A percentile compares a stretch with the other conserved stretches of the same genome.
phyloP scores from a whole-genome alignment of 441 rosid species.

The Melastoma candidum region DNA sequence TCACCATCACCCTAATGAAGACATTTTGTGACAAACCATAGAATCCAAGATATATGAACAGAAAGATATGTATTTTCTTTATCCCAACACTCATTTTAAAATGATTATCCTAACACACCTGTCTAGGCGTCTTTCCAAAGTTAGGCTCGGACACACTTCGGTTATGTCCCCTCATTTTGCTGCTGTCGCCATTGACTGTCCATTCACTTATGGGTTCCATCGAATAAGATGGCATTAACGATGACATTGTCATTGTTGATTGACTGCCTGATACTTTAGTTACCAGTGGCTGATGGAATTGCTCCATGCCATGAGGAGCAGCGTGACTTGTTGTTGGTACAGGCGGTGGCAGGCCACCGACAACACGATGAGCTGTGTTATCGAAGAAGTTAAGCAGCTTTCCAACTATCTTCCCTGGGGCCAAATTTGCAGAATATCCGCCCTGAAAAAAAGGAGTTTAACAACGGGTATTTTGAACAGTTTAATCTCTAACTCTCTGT shows the following conservation, averaged over 20 bases:
- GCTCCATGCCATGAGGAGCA: conserved; percentile 36
- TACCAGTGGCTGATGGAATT: conserved; percentile 34
- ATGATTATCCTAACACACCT: conserved; percentile 32
- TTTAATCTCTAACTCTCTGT: not conserved
- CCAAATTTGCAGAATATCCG: conserved; percentile 66
- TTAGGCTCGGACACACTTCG: conserved; percentile 98
- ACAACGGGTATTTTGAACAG: not conserved
- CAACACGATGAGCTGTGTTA: conserved; percentile 85
- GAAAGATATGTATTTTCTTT: no score
- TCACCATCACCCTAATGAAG: conserved; percentile 33
- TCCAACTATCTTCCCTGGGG: conserved; percentile 77
- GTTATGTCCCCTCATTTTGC: conserved; percentile 48
- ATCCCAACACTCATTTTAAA: no score
- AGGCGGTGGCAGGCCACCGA: conserved; percentile 80
- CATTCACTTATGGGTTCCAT: conserved; percentile 70
- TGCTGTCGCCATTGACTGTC: conserved; percentile 29
- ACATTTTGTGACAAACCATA: conserved; percentile 5
- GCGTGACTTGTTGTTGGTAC: conserved; percentile 43
- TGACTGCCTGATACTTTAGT: conserved; percentile 73
- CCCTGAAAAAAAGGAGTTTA: conserved; percentile 44
- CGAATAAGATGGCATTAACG: conserved; percentile 72
- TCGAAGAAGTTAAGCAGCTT: conserved; percentile 76
- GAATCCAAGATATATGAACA: no score
- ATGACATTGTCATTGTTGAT: conserved; percentile 76
- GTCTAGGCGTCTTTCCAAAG: conserved; percentile 82